A percentile compares a stretch with the other conserved stretches of the same genome.
Evolutionary conservation across 2,329 filamentous ascomycete genomes (phyloP).

Genomic region (Exophiala oligosperma): DNA sequence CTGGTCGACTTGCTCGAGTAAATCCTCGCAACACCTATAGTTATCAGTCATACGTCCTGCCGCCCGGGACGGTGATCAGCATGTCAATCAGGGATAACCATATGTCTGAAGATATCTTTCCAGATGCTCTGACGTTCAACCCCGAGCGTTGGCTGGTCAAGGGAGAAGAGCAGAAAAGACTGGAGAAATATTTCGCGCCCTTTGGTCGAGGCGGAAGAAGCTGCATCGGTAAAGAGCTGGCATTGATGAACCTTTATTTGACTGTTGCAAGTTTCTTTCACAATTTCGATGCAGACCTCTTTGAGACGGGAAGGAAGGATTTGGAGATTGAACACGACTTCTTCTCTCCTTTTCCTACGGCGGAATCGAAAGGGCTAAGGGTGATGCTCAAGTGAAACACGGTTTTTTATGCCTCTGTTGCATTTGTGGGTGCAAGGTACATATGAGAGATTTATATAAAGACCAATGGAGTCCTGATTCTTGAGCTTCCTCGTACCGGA

Average conservation of each 20-base stretch:
- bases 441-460: no score
- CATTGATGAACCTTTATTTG: conserved; percentile 33
- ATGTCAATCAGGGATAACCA: conserved; percentile 28
- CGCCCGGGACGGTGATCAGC: conserved; percentile 26
- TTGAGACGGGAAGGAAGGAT: conserved; percentile 33
- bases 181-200: conserved; percentile 30
- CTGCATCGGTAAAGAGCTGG: conserved; percentile 33
- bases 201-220: conserved; percentile 31
- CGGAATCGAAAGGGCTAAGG: conserved; percentile 30
- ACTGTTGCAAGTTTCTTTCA: conserved; percentile 31
- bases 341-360: conserved; percentile 32
- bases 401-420: background rate
- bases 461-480: no score
- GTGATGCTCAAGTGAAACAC: conserved; percentile 22
- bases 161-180: conserved; percentile 25
- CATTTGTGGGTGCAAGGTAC: no score
- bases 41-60: conserved; percentile 23
- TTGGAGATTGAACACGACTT: conserved; percentile 33
- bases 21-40: conserved; percentile 15
- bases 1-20: conserved; percentile 29
- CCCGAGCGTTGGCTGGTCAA: conserved; percentile 31
- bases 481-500: no score
- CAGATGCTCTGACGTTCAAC: conserved; percentile 43
- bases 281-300: conserved; percentile 32
- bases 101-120: conserved; percentile 31